These are phyloP conservation scores for Dothistroma septosporum DNA, from an alignment of 2,329 filamentous ascomycete species.

Conservation along the genomic window DNA sequence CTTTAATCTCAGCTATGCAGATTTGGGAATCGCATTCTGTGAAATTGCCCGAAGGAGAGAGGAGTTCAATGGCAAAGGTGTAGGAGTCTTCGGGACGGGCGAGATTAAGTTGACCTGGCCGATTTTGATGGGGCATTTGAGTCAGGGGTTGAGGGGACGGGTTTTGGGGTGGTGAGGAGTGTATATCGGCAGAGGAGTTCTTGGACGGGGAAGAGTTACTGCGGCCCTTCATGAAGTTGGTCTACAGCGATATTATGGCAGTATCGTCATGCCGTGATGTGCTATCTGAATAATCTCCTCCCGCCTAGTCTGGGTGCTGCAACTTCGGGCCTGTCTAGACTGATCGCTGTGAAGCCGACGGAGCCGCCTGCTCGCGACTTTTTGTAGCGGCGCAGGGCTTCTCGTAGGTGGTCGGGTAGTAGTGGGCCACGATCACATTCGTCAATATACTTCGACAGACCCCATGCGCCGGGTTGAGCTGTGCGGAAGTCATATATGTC, in stretches of 20 bases:
- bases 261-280: background rate
- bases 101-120: slow-evolving; percentile 18
- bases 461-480: slow-evolving; percentile 26
- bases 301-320: slow-evolving; percentile 44
- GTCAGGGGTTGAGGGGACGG: background rate
- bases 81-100: slow-evolving; percentile 20
- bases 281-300: slow-evolving; percentile 42
- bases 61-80: slow-evolving; percentile 20
- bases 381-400: slow-evolving; percentile 67
- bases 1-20: slow-evolving; percentile 21
- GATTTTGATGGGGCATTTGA: slow-evolving; percentile 11
- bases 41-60: slow-evolving; percentile 21
- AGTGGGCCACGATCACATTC: slow-evolving; percentile 53
- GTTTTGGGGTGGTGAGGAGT: background rate
- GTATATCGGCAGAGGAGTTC: background rate
- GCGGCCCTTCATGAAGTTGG: too few species aligned
- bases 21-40: slow-evolving; percentile 22
- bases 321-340: slow-evolving; percentile 41
- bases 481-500: slow-evolving; percentile 16
- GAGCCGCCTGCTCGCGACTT: slow-evolving; percentile 59
- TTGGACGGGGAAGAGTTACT: too few species aligned
- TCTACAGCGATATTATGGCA: background rate
- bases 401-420: slow-evolving; percentile 69
- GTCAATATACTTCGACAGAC: slow-evolving; percentile 24
- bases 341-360: slow-evolving; percentile 48